Conservation (phyloP, 2,329 filamentous ascomycete species). For the Aureobasidium musti region DNA sequence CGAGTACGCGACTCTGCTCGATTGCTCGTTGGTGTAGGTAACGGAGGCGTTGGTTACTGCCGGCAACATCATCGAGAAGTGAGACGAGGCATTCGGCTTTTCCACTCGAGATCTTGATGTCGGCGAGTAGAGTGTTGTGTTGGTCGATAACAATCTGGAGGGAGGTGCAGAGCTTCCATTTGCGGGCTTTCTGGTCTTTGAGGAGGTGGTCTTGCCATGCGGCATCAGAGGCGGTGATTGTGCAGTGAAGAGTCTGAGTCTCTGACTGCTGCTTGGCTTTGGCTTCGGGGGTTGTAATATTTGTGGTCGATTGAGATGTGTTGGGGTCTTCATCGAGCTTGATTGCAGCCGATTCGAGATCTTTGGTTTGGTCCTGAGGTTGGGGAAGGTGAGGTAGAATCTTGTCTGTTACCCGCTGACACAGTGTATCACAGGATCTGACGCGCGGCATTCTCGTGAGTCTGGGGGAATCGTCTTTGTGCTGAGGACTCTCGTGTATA, state of each 20-base stretch:
- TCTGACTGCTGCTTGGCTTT: not conserved
- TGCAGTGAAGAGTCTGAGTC: not conserved
- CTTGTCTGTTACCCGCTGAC: not conserved
- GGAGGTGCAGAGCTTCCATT: not conserved
- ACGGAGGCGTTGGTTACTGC: not conserved
- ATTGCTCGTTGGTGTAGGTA: not conserved
- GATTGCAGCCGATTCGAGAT: not conserved
- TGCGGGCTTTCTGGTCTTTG: not conserved
- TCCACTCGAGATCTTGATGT: not conserved
- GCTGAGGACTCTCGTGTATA: not conserved
- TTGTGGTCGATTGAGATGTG: not conserved
- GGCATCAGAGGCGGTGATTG: not conserved
- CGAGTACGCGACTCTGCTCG: not conserved
- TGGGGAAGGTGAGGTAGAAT: not conserved
- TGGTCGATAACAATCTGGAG: not conserved
- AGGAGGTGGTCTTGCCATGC: not conserved
- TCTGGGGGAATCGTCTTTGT: not conserved
- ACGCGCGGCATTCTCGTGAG: not conserved
- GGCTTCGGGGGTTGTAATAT: not conserved
- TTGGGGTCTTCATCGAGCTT: not conserved
- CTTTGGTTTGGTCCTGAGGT: not conserved
- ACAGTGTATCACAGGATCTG: not conserved
- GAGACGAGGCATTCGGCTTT: not conserved
- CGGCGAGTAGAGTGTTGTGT: not conserved
- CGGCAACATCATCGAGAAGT: not conserved